A percentile compares a stretch with the other conserved stretches of the same genome.
phyloP scores from a whole-genome alignment of 768 basidiomycete species.

The Sporobolomyces roseus region DNA sequence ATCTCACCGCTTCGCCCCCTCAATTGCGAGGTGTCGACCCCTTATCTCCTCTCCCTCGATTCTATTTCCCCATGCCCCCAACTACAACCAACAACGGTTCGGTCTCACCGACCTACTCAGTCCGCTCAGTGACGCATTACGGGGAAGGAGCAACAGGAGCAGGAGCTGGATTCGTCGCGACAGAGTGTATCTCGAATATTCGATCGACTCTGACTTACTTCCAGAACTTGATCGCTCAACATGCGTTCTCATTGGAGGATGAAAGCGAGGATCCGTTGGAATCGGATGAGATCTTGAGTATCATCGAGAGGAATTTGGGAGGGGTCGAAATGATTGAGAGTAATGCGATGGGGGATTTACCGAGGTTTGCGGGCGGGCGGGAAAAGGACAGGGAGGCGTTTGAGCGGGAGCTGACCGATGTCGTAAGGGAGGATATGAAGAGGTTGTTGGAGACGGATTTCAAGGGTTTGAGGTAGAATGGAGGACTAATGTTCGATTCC shows the following conservation, averaged over 20 bases:
- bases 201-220: slow-evolving; percentile 20
- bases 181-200: slow-evolving; percentile 29
- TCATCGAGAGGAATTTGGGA: slow-evolving; percentile 20
- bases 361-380: neutral
- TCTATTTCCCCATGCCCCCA: neutral
- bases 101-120: neutral
- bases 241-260: neutral
- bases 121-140: neutral
- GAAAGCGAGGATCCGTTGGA: slow-evolving; percentile 11
- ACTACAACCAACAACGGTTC: neutral
- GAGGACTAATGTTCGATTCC: too few species aligned
- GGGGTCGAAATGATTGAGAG: slow-evolving; percentile 30
- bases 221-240: neutral
- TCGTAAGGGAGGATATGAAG: slow-evolving; percentile 25
- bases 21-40: neutral
- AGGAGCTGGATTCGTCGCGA: slow-evolving; percentile 23
- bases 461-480: too few species aligned
- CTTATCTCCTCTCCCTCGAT: neutral
- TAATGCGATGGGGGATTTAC: slow-evolving; percentile 33
- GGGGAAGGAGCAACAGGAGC: slow-evolving; percentile 12
- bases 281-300: slow-evolving; percentile 25
- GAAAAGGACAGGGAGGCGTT: neutral
- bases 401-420: neutral
- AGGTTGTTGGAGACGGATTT: slow-evolving; percentile 1
- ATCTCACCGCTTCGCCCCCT: neutral